Conservation (phyloP, 1,284 basidiomycete genomes). For the Leccinum ambiguum region DNA sequence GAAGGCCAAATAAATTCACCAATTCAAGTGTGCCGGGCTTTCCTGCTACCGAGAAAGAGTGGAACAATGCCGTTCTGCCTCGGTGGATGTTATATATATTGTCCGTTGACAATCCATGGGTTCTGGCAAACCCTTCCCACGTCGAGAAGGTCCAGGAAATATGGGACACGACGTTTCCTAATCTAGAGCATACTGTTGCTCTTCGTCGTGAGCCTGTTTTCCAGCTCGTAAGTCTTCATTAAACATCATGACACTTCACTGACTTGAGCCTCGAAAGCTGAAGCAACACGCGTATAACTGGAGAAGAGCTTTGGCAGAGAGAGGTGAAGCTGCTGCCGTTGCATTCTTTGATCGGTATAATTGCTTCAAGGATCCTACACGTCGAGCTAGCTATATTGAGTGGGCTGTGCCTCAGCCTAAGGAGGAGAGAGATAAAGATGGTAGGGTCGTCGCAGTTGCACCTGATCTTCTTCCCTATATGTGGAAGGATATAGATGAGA, state of each 20-base stretch:
- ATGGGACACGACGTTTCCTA: conserved; percentile 1
- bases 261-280: background rate
- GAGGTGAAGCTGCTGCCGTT: background rate
- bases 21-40: background rate
- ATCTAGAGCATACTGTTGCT: background rate
- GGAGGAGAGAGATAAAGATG: background rate
- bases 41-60: background rate
- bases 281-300: background rate
- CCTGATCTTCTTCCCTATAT: background rate
- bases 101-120: background rate
- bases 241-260: background rate
- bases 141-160: background rate
- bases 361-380: background rate
- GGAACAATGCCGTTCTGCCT: background rate
- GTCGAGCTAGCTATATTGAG: background rate
- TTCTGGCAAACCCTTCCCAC: background rate
- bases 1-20: background rate
- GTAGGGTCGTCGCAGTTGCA: background rate
- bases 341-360: background rate
- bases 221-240: conserved; percentile 1
- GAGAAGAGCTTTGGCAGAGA: conserved; percentile 1
- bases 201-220: background rate
- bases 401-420: conserved; percentile 2
- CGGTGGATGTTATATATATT: conserved; percentile 1
- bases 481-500: conserved; percentile 3